These are phyloP conservation scores for Fusarium kyushuense DNA, from an alignment of 2,329 filamentous ascomycete genomes.

Conservation along the genomic window DNA sequence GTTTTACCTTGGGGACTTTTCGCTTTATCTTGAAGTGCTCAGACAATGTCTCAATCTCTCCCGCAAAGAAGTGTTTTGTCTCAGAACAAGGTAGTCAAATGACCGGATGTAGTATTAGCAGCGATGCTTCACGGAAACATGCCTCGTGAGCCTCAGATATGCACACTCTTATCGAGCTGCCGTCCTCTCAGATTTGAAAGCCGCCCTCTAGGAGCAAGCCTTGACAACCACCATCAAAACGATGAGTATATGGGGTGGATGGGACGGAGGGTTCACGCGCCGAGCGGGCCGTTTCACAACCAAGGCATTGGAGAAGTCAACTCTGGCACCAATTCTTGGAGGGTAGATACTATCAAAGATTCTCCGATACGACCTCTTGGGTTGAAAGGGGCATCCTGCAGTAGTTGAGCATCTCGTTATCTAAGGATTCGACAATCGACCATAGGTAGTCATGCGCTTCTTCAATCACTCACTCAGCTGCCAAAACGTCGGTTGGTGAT, in stretches of 20 bases:
- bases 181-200: slow-evolving; percentile 28
- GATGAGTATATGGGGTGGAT: slow-evolving; percentile 28
- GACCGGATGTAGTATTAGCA: slow-evolving; percentile 19
- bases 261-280: slow-evolving; percentile 44
- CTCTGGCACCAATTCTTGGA: slow-evolving; percentile 19
- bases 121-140: slow-evolving; percentile 34
- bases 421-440: slow-evolving; percentile 20
- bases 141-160: slow-evolving; percentile 39
- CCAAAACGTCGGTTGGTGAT: slow-evolving; percentile 32
- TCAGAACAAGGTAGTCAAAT: slow-evolving; percentile 39
- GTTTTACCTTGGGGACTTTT: slow-evolving; percentile 3
- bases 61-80: slow-evolving; percentile 27
- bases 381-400: slow-evolving; percentile 18
- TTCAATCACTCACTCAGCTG: slow-evolving; percentile 41
- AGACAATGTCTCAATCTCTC: slow-evolving; percentile 21
- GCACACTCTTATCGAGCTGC: slow-evolving; percentile 17
- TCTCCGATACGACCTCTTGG: neutral
- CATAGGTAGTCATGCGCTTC: slow-evolving; percentile 40
- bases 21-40: slow-evolving; percentile 13
- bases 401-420: slow-evolving; percentile 8
- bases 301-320: slow-evolving; percentile 31
- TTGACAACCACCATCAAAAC: slow-evolving; percentile 20
- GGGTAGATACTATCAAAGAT: slow-evolving; percentile 18
- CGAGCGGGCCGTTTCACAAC: slow-evolving; percentile 49
- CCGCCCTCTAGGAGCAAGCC: slow-evolving; percentile 26